Evolutionary conservation across 2,329 filamentous ascomycete species (phyloP).

Genomic region (Fusarium pseudocircinatum): DNA sequence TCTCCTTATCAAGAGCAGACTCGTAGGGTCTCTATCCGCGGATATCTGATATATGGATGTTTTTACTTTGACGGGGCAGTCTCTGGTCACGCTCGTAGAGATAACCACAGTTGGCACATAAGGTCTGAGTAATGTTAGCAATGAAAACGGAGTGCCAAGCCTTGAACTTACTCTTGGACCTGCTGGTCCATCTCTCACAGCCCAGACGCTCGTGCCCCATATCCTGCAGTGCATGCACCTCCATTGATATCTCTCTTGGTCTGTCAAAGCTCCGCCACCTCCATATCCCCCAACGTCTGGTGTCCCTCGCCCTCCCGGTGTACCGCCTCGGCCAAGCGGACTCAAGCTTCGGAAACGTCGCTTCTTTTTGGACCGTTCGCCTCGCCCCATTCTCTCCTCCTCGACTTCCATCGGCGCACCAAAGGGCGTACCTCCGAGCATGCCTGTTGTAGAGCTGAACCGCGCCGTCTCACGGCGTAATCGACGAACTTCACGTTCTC

Average conservation of each 20-base stretch:
- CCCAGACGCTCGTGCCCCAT: constrained; percentile 93
- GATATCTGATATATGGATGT: constrained; percentile 50
- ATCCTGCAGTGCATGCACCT: constrained; percentile 87
- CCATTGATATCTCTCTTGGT: constrained; percentile 85
- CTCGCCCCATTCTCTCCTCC: constrained; percentile 88
- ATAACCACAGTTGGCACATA: constrained; percentile 94
- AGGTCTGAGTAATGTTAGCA: constrained; percentile 63
- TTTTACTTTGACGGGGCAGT: constrained; percentile 67
- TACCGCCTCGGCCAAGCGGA: constrained; percentile 72
- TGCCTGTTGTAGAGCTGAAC: constrained; percentile 86
- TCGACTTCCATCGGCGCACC: constrained; percentile 65
- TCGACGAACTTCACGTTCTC: constrained; percentile 88
- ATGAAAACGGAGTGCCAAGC: background rate
- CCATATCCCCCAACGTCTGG: constrained; percentile 82
- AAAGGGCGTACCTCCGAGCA: constrained; percentile 78
- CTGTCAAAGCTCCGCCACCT: constrained; percentile 74
- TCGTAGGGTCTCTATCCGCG: constrained; percentile 44
- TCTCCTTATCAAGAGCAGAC: constrained; percentile 30
- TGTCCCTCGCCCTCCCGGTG: constrained; percentile 78
- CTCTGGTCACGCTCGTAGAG: constrained; percentile 88
- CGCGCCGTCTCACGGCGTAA: constrained; percentile 90
- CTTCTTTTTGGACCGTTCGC: constrained; percentile 96
- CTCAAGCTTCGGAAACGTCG: constrained; percentile 88
- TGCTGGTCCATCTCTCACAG: constrained; percentile 87
- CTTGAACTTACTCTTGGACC: constrained; percentile 76